Evolutionary conservation across 2,329 filamentous ascomycete species (phyloP).

Genomic region (Hymenoscyphus linearis): DNA sequence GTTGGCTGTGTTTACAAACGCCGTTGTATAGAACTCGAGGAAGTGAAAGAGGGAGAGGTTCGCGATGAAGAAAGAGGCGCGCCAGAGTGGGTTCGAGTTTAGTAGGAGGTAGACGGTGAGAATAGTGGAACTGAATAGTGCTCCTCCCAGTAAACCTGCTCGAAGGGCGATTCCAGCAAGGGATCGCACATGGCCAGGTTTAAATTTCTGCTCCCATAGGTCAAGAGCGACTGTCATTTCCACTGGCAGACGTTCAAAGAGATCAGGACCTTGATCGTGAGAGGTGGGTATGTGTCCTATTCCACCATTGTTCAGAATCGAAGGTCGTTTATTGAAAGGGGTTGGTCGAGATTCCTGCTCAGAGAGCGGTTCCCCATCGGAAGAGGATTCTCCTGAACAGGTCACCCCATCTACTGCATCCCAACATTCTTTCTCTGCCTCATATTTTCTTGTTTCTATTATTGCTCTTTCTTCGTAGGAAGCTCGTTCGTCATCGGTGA

Average conservation of each 20-base stretch:
- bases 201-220: constrained; percentile 27
- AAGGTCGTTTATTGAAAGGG: constrained; percentile 1
- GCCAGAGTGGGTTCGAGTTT: constrained; percentile 42
- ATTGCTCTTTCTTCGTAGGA: background rate
- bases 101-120: constrained; percentile 24
- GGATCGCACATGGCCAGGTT: constrained; percentile 27
- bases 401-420: background rate
- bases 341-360: background rate
- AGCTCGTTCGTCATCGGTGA: background rate
- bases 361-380: background rate
- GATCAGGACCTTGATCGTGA: background rate
- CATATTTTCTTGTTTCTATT: background rate
- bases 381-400: background rate
- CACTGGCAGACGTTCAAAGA: background rate
- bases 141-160: constrained; percentile 31
- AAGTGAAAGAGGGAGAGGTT: constrained; percentile 83
- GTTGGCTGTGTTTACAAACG: constrained; percentile 70
- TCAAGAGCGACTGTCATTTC: constrained; percentile 23
- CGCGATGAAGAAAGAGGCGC: constrained; percentile 60
- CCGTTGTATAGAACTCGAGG: constrained; percentile 91
- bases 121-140: constrained; percentile 18
- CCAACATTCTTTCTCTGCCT: background rate
- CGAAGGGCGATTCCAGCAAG: constrained; percentile 35
- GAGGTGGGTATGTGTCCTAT: background rate
- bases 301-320: background rate